Conservation (phyloP, 106 monocot species). For the Dendrobium nobile region DNA sequence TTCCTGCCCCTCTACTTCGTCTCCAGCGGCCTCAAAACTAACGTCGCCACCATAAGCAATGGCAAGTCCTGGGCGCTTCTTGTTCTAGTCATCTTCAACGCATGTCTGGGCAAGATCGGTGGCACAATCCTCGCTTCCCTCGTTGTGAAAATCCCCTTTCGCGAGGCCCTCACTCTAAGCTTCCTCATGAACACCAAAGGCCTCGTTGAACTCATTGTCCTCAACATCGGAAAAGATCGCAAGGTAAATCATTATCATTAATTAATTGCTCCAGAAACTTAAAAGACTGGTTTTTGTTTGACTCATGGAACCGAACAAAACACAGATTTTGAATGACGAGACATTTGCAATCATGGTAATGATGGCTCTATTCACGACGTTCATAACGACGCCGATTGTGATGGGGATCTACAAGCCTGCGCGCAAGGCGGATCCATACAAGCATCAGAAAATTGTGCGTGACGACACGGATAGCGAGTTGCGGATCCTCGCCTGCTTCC, state of each 20-base stretch:
- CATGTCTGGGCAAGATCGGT: conserved; percentile 59
- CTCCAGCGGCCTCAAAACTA: conserved; percentile 62
- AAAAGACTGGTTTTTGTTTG: too few species aligned
- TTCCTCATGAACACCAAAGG: conserved; percentile 86
- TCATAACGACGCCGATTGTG: conserved; percentile 60
- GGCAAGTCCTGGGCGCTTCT: conserved; percentile 43
- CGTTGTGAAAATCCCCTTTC: conserved; percentile 11
- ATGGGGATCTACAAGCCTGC: conserved; percentile 56
- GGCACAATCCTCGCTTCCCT: conserved; percentile 46
- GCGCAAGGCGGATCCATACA: conserved; percentile 25
- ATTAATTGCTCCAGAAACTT: too few species aligned
- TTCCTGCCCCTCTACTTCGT: conserved; percentile 64
- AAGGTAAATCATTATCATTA: conserved; percentile 7
- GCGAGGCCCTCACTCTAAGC: conserved; percentile 57
- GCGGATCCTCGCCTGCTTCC: conserved; percentile 56
- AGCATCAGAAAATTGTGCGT: conserved; percentile 37
- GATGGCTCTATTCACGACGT: conserved; percentile 66
- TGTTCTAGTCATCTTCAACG: conserved; percentile 44
- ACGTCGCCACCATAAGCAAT: conserved; percentile 45
- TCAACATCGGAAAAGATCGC: conserved; percentile 65
- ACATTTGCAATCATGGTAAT: conserved; percentile 59
- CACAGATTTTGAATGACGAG: conserved; percentile 44
- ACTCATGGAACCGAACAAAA: too few species aligned
- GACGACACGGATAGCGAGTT: conserved; percentile 29
- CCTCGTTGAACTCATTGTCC: conserved; percentile 73